Conservation (phyloP, 305 asterid genomes). For the Fraxinus dipetala region DNA sequence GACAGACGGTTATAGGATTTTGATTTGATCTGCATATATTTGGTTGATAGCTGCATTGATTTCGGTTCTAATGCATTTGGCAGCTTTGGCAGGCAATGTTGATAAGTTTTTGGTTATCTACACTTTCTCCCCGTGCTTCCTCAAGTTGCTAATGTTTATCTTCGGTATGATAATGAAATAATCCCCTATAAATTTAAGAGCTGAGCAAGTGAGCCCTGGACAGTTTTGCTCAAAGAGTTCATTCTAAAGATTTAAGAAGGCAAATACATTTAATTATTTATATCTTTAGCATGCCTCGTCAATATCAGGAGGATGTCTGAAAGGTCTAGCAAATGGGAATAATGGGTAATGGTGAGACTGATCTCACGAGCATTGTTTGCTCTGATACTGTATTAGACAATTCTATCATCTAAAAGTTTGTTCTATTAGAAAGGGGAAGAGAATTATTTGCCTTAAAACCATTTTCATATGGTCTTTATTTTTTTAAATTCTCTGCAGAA, state of each 20-base stretch:
- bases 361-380: not conserved
- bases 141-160: not conserved
- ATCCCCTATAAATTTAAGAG: not conserved
- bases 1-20: not conserved
- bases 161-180: not conserved
- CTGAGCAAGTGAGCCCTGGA: not conserved
- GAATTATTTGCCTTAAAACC: not conserved
- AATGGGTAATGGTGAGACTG: not conserved
- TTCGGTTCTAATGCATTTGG: not conserved
- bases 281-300: not conserved
- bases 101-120: not conserved
- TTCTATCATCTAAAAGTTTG: not conserved
- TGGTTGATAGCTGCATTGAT: not conserved
- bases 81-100: not conserved
- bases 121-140: not conserved
- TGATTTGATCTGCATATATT: not conserved
- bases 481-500: not conserved
- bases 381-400: not conserved
- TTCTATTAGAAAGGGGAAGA: not conserved
- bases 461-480: not conserved
- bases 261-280: too few species aligned
- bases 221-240: not conserved
- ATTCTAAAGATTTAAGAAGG: not conserved
- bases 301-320: not conserved
- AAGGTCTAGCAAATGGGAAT: not conserved